Evolutionary conservation across 176 grass and related monocot genomes (phyloP).

Genomic region (Areca catechu): DNA sequence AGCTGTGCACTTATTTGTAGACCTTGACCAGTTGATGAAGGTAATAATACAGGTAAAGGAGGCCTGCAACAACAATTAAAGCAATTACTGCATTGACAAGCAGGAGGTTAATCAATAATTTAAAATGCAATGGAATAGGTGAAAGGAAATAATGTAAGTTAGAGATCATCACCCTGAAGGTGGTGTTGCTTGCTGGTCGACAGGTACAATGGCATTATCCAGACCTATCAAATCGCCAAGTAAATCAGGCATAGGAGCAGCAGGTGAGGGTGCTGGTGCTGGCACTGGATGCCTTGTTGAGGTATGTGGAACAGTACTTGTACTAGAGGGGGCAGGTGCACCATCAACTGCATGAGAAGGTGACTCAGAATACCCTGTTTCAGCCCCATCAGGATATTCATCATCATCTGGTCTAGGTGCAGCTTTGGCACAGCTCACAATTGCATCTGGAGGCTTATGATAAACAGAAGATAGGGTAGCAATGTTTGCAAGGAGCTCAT

Average conservation of each 20-base stretch:
- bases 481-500: constrained; percentile 94
- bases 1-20: constrained; percentile 95
- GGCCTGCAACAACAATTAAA: constrained; percentile 28
- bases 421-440: constrained; percentile 77
- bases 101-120: too few species aligned
- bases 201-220: constrained; percentile 71
- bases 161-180: constrained; percentile 45
- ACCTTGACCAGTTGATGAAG: constrained; percentile 82
- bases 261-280: constrained; percentile 27
- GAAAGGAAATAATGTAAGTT: neutral
- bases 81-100: neutral
- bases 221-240: constrained; percentile 85
- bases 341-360: constrained; percentile 79
- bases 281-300: constrained; percentile 27
- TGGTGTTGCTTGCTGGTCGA: constrained; percentile 39
- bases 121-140: neutral
- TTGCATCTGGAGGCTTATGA: constrained; percentile 91
- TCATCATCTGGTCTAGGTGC: constrained; percentile 66
- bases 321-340: constrained; percentile 47
- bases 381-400: constrained; percentile 66
- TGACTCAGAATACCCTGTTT: constrained; percentile 78
- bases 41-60: constrained; percentile 74
- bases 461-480: constrained; percentile 96
- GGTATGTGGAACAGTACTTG: constrained; percentile 48
- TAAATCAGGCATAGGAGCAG: constrained; percentile 80